phyloP scores from a whole-genome alignment of 2,329 filamentous ascomycete genomes.

The Neocatenulostroma microsporum region DNA sequence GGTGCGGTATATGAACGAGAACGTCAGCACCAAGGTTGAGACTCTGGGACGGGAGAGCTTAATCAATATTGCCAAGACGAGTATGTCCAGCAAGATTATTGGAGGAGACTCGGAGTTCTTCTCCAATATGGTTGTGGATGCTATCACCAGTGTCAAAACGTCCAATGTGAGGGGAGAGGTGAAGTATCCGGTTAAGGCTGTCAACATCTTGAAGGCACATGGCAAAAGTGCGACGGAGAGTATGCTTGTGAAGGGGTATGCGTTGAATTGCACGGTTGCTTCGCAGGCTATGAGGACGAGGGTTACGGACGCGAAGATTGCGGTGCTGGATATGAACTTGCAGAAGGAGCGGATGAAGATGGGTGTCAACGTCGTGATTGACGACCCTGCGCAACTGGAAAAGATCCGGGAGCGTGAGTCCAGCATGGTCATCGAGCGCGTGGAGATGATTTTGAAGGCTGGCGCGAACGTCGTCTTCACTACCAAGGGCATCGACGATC shows the following conservation, averaged over 20 bases:
- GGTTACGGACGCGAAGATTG: constrained; percentile 91
- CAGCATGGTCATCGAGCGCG: constrained; percentile 83
- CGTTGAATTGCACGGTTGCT: constrained; percentile 95
- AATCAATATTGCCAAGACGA: constrained; percentile 93
- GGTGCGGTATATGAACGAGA: constrained; percentile 98
- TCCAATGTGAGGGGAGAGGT: constrained; percentile 82
- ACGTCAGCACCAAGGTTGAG: constrained; percentile 93
- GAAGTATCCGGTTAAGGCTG: constrained; percentile 98
- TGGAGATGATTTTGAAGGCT: constrained; percentile 96
- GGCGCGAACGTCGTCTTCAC: constrained; percentile 94
- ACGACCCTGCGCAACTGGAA: constrained; percentile 94
- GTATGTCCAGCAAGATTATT: constrained; percentile 99
- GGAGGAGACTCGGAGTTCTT: constrained; percentile 95
- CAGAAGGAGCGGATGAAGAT: constrained; percentile 99
- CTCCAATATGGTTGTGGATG: constrained; percentile 92
- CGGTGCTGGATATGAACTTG: constrained; percentile 92
- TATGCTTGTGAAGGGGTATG: constrained; percentile 87
- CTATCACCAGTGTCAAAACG: constrained; percentile 88
- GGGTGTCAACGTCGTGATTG: constrained; percentile 95
- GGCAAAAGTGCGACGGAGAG: constrained; percentile 88
- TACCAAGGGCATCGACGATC: constrained; percentile 96
- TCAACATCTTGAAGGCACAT: constrained; percentile 97
- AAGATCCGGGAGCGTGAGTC: constrained; percentile 91
- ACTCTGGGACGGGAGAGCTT: constrained; percentile 82
- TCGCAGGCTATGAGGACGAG: constrained; percentile 96